Conservation (phyloP, 352 stramenopile species). For the Phytophthora sp. region DNA sequence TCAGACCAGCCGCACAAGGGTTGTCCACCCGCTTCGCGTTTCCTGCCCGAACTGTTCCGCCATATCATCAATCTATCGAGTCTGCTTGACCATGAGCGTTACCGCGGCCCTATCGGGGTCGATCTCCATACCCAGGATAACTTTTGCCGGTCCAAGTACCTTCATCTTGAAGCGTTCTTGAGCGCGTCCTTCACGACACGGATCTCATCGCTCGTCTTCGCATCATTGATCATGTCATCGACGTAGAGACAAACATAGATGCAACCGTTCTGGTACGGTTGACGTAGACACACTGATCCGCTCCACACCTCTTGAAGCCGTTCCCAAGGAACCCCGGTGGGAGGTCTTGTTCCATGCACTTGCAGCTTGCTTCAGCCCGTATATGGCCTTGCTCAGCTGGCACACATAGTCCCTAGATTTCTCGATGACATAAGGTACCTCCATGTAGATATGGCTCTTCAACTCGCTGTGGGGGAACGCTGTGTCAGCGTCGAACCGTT, state of each 20-base stretch:
- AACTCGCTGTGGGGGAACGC: conserved; percentile 36
- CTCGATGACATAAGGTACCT: background rate
- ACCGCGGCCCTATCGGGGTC: conserved; percentile 3
- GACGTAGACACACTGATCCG: conserved; percentile 28
- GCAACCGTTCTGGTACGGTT: conserved; percentile 3
- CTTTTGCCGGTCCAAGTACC: conserved; percentile 14
- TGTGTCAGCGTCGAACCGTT: conserved; percentile 44
- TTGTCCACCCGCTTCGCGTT: conserved; percentile 17
- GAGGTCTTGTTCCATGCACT: conserved; percentile 25
- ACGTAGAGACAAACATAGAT: conserved; percentile 22
- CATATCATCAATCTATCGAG: conserved; percentile 26
- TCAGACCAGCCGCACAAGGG: conserved; percentile 4
- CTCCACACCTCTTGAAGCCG: conserved; percentile 17
- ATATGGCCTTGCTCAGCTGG: conserved; percentile 20
- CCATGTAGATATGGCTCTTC: conserved; percentile 16
- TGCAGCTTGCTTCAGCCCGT: conserved; percentile 31
- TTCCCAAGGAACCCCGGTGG: background rate
- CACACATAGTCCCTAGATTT: background rate
- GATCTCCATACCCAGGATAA: conserved; percentile 35
- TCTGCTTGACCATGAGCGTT: conserved; percentile 31
- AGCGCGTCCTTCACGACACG: conserved; percentile 7
- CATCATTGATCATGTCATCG: conserved; percentile 8
- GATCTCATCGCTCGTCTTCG: conserved; percentile 10
- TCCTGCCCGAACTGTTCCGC: conserved; percentile 16
- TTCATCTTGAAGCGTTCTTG: conserved; percentile 33